Evolutionary conservation across 306 rosid genomes (phyloP), one percentile per base, ranked within the genome.

Genomic region (Ceratonia siliqua): DNA sequence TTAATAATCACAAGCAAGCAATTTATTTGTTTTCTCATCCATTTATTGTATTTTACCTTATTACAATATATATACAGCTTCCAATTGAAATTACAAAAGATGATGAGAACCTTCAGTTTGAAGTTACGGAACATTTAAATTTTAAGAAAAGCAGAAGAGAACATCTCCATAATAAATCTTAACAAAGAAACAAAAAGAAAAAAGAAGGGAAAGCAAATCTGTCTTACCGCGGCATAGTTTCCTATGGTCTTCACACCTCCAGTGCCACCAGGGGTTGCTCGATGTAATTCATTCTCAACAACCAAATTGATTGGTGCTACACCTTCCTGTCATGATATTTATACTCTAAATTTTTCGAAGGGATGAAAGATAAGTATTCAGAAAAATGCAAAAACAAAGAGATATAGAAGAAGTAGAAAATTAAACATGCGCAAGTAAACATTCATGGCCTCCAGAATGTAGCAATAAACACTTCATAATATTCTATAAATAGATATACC

Each of bases 201-300:
- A 73, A 14, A 46, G n/a, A 59, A 75, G 12, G 73, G 62, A 15
- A 10, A 36, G 78, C 11, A 53, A 39, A 50, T 75, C 42, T 28
- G 62, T 55, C 97, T 89, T 88, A 94, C 99, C 2, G 96, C 93
- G 8, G 97, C 99, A 86, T 94, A 92, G 83, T 94, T 94, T 50
- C 99, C 99, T 18, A 94, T 92, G 74, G 99, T 90, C 84, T 94
- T 94, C 76, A 94, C 99, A 58, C 95, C 90, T 82, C 99, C 99
- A 56, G 97, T 92, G 57, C 99, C 95, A 77, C 99, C 96, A 33
- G 97, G 97, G 82, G 92, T 85, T 75, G 99, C 99, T 77, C 97
- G 96, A 78, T 94, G 99, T 65, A 91, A 82, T 42, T 94, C 95
- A 70, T 67, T 79, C 88, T 94, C 97, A 52, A 94, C 79, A 67